Evolutionary conservation across 75 land plant species (phyloP), one percentile per base, ranked within the genome.

Genomic region (Chamaecyparis obtusa): DNA sequence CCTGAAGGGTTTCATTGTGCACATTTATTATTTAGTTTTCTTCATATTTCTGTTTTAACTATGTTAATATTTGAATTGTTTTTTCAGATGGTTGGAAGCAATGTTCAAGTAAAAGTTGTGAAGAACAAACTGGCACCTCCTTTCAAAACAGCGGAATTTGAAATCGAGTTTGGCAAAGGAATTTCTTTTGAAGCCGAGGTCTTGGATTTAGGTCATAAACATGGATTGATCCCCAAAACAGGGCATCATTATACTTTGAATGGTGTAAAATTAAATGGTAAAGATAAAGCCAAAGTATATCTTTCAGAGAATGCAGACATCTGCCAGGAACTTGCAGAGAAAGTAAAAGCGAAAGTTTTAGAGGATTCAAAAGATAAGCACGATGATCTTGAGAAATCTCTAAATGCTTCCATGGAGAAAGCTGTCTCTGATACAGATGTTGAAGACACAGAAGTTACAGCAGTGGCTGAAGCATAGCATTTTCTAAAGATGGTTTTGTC

Each of bases 81-180:
- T n/a, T 71, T 33, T 2, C 75, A 95, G 96, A 91, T 89, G 32
- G 15, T 92, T 44, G 96, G 96, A 83, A 93, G 91, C 87, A 88
- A 91, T 83, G 94, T 95, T 55, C 69, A 74, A 43, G 97, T 96
- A 74, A 96, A 94, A 88, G 85, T 96, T 72, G 95, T 93, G 46
- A 96, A 94, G 88, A 96, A 96, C 90, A 96, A 96, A 84, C 94
- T 89, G 85, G 96, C 97, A 36, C 97, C 97, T 84, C 97, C 97
- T 49, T 96, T 94, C 90, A 94, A 89, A 76, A 91, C 92, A 9
- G 96, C 91, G 1, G 88, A 92, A 39, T 93, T 94, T 90, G 96
- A 96, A 86, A 92, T 97, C 13, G 96, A 93, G 84, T 97, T 94
- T 93, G 99, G 99, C 46, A 96, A 91, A 86, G 99, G 99, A 16